phyloP scores from a whole-genome alignment of 2,329 filamentous ascomycete species.

The Phaeoacremonium minimum region DNA sequence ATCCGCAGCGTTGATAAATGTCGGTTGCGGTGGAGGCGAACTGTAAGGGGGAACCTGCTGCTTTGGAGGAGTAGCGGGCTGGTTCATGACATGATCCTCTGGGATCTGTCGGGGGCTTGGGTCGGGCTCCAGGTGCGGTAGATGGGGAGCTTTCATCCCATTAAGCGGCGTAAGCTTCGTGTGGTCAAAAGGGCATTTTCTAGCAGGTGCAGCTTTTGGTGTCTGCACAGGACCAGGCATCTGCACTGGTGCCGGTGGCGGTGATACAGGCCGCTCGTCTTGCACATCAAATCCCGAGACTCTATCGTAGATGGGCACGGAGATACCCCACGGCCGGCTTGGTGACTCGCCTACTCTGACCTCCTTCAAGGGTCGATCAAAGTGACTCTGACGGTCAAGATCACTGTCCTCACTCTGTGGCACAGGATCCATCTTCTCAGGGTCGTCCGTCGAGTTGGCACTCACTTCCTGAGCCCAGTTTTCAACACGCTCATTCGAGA shows the following conservation, averaged over 20 bases:
- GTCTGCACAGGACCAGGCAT: slow-evolving; percentile 32
- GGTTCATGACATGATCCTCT: slow-evolving; percentile 2
- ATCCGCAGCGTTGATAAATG: slow-evolving; percentile 45
- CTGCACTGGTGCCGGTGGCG: slow-evolving; percentile 53
- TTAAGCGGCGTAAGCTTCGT: slow-evolving; percentile 17
- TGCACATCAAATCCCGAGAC: slow-evolving; percentile 24
- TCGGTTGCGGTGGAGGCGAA: slow-evolving; percentile 32
- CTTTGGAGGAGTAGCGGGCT: slow-evolving; percentile 14
- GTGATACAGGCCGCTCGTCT: slow-evolving; percentile 42
- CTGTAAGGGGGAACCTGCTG: slow-evolving; percentile 16
- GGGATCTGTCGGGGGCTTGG: slow-evolving; percentile 5
- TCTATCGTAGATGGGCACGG: slow-evolving; percentile 60
- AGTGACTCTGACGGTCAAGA: slow-evolving; percentile 63
- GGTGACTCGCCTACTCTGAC: slow-evolving; percentile 92
- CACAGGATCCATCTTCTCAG: slow-evolving; percentile 20
- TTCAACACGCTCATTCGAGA: slow-evolving; percentile 69
- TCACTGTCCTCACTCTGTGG: slow-evolving; percentile 32
- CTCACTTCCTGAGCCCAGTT: slow-evolving; percentile 81
- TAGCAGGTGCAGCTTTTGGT: slow-evolving; percentile 3
- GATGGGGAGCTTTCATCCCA: slow-evolving; percentile 1
- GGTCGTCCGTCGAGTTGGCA: slow-evolving; percentile 35
- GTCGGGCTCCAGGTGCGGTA: slow-evolving; percentile 10
- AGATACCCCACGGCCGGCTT: slow-evolving; percentile 88
- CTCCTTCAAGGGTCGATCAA: slow-evolving; percentile 82
- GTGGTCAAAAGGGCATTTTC: slow-evolving; percentile 53